Base-by-base conservation (phyloP, 1,139 yeast species). In the Taphrina populina region DNA sequence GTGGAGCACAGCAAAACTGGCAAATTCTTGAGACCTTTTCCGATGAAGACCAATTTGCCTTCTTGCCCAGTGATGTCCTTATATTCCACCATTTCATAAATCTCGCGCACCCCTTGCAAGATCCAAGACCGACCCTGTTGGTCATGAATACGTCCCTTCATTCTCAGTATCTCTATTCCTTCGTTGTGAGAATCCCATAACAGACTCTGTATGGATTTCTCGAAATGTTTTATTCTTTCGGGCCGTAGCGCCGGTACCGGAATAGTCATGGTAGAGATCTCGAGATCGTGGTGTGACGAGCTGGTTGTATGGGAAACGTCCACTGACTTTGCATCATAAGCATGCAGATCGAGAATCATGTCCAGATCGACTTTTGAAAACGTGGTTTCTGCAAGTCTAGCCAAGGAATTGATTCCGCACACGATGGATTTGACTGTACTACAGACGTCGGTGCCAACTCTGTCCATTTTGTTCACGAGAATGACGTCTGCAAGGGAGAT, bases 81-180 rank as follows among this genome's bases (percentile, higher is more conserved):
- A 3, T 17, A 24, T 39, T 49, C 46, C 30, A 39, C 41, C 54
- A 49, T 74, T 61, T 92, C 98, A 68, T 88, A 92, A 0, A 95
- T 87, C 59, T 88, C 95, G 60, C 97, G 74, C 0, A 92, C 98
- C 3, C 95, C 97, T 67, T 92, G 98, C n/a, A 92, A 71, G 1
- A 92, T 88, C 43, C 64, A 64, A 21, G 67, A 64, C 59, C 78
- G 73, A n/a, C 77, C 81, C 2, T 67, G 67, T 1, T 59, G 49
- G 15, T 62, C 60, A 2, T 82, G 77, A 15, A 88, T 63, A 5
- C 87, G 69, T 0, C 96, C 98, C 66, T 94, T 92, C 3, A 84
- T 72, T 60, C 99, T 71, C 64, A 88, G 96, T 1, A 92, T 75
- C 63, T 88, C 96, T 27, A 62, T 40, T 11, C 34, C 45, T 7